These are phyloP conservation scores for Apiospora hydei DNA, from an alignment of 2,329 filamentous ascomycete species.

Conservation along the genomic window DNA sequence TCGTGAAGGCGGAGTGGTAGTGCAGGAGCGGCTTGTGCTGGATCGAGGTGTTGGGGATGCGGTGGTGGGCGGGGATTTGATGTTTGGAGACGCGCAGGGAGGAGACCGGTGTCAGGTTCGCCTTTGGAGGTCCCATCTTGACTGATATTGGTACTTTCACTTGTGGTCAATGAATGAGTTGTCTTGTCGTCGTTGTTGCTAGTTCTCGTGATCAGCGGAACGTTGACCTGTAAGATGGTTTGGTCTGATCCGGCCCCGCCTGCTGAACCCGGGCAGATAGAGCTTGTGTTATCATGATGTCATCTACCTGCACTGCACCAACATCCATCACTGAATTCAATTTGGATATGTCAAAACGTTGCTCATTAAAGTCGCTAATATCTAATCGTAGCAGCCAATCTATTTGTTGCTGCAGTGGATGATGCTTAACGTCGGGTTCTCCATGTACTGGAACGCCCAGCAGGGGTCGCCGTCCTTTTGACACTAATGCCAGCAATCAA, in stretches of 20 bases:
- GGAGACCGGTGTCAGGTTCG: slow-evolving; percentile 47
- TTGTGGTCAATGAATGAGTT: neutral
- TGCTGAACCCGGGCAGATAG: too few species aligned
- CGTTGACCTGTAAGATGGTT: neutral
- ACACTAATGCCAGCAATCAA: neutral
- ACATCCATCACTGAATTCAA: neutral
- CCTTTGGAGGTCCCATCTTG: slow-evolving; percentile 28
- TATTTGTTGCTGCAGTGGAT: slow-evolving; percentile 21
- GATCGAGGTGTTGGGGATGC: slow-evolving; percentile 69
- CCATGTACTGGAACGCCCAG: slow-evolving; percentile 16
- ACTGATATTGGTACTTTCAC: neutral
- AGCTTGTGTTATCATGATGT: neutral
- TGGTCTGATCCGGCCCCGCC: neutral
- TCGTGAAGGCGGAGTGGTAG: slow-evolving; percentile 65
- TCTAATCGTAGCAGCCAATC: neutral
- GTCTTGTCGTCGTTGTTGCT: too few species aligned
- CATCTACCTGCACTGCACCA: neutral
- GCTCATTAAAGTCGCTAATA: too few species aligned
- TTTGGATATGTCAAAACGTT: neutral
- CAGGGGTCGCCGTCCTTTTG: slow-evolving; percentile 18
- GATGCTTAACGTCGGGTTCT: neutral
- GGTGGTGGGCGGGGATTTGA: slow-evolving; percentile 55
- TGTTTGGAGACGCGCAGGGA: slow-evolving; percentile 64
- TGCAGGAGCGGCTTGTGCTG: slow-evolving; percentile 70
- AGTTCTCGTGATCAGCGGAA: neutral